Base-by-base conservation (phyloP, 306 rosid species). In the Begonia loranthoides region DNA sequence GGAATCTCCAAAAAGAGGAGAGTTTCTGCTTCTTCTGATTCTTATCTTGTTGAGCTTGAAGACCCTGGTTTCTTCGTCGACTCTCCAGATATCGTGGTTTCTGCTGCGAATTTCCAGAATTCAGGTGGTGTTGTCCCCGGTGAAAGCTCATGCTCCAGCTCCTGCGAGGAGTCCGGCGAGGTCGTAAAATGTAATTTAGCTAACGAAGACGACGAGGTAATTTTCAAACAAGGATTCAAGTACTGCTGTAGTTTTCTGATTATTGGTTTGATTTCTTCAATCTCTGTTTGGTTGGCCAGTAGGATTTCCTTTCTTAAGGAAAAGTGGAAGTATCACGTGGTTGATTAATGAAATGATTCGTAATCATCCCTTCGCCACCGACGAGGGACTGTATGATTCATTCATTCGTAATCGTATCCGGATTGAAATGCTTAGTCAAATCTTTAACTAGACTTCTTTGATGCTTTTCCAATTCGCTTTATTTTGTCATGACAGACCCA, bases 131-230 rank as follows among this genome's bases (percentile, higher is more conserved):
- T 50, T 50, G 43, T 34, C 22, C n/a, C 41, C 15, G 64, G 56
- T 13, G 54, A 24, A 51, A 51, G 55, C 28, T 39, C 28, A 6
- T 17, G 61, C 59, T 53, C 58, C 19, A 38, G 45, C 17, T 44
- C 60, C 8, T 21, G 77, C 64, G 55, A 70, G 16, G 73, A 58
- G 45, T 52, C 66, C 19, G 39, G 49, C 52, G 66, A 73, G 62
- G 65, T 50, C 64, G 60, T 17, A 11, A 50, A 49, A 54, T 60
- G 49, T 58, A 53, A 60, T 45, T 43, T 55, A 55, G 21, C 57
- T 39, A 65, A 52, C 56, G 55, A 70, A 56, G 84, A 79, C 84
- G 84, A 69, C 59, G 71, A 81, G 95, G 97, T 81, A 58, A 45
- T 45, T 44, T 61, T 47, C 66, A 12, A 53, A 65, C 54, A 56